A percentile compares a stretch with the other conserved stretches of the same genome.
Evolutionary conservation across 108 stramenopile species (phyloP).

Genomic region (Cylindrotheca closterium): DNA sequence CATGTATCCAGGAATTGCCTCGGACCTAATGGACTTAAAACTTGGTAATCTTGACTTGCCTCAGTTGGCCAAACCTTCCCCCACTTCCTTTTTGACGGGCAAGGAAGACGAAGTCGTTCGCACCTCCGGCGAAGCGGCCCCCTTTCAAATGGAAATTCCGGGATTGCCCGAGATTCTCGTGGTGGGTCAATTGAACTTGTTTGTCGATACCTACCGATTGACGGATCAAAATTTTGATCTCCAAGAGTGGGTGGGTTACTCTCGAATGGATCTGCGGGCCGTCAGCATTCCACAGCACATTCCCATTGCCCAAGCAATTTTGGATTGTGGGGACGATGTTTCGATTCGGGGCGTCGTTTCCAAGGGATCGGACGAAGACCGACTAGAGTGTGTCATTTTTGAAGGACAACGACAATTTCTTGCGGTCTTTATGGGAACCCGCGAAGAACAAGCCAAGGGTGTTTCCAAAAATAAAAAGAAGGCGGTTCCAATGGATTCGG

Average conservation of each 20-base stretch:
- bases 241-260: constrained; percentile 38
- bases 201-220: constrained; percentile 57
- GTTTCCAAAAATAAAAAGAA: constrained; percentile 14
- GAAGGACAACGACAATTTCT: constrained; percentile 69
- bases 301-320: constrained; percentile 52
- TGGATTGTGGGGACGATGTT: constrained; percentile 55
- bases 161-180: constrained; percentile 41
- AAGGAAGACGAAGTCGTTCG: constrained; percentile 26
- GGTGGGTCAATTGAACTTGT: constrained; percentile 41
- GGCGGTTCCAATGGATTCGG: constrained; percentile 1
- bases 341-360: constrained; percentile 31
- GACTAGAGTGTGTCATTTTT: constrained; percentile 60
- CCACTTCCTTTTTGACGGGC: constrained; percentile 46
- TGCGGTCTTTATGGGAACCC: constrained; percentile 69
- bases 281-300: constrained; percentile 41
- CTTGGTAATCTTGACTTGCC: constrained; percentile 23
- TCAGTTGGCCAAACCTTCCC: constrained; percentile 37
- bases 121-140: constrained; percentile 46
- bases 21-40: constrained; percentile 31
- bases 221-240: constrained; percentile 71
- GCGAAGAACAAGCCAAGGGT: constrained; percentile 55
- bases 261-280: constrained; percentile 30
- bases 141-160: constrained; percentile 72
- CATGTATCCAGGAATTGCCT: constrained; percentile 7
- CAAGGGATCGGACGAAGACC: constrained; percentile 51